Conservation (phyloP, 179 eudicot genomes). For the Heliamphora pulchella region DNA sequence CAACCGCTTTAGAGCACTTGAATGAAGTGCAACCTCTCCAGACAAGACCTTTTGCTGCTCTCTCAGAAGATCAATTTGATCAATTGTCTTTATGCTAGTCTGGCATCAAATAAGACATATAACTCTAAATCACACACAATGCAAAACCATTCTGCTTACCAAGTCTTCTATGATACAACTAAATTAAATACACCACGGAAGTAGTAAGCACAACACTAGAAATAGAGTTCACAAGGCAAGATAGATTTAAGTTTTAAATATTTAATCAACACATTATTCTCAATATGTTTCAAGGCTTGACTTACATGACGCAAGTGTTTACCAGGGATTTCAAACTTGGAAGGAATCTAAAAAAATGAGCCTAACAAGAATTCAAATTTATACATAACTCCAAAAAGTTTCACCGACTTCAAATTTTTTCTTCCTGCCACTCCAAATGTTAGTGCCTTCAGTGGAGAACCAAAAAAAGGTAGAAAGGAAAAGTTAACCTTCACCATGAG, state of each 20-base stretch:
- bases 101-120: conserved; percentile 27
- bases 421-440: no score
- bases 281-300: neutral
- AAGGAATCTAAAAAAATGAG: no score
- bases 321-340: no score
- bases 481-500: neutral
- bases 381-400: neutral
- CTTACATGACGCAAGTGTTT: neutral
- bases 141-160: neutral
- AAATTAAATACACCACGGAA: neutral
- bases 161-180: neutral
- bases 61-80: conserved; percentile 87
- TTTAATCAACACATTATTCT: neutral
- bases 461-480: neutral
- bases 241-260: neutral
- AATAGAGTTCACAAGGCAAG: neutral
- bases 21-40: conserved; percentile 91
- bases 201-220: neutral
- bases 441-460: neutral
- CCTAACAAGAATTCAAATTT: no score
- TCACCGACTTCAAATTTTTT: neutral
- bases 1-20: conserved; percentile 77
- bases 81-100: conserved; percentile 70
- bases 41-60: conserved; percentile 92
- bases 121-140: conserved; percentile 7